Evolutionary conservation across 345 rosid genomes (phyloP), one percentile per base, ranked within the genome.

Genomic region (Bruguiera parviflora): DNA sequence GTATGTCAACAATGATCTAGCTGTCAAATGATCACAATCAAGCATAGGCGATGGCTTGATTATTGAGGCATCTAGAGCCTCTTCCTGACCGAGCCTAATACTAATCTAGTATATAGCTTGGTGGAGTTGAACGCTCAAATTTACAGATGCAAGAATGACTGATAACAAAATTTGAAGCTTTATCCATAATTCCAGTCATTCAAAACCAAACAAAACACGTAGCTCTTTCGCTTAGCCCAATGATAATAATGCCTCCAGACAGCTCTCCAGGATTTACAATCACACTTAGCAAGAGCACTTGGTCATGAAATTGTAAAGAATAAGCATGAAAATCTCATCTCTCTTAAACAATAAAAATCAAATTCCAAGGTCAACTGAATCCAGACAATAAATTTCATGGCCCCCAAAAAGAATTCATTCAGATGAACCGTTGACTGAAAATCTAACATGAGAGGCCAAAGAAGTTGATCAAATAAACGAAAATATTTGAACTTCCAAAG

Each of bases 351-450:
- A 46, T 19, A 1, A 10, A 53, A 68, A 68, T 68, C 55, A 28
- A 59, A 69, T 31, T 28, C 37, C 5, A 53, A 18, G 32, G n/a
- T 52, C 22, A 69, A 5, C 9, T 33, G 59, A 69, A 69, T 21
- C 47, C 51, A 3, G 24, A 10, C 15, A 49, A 2, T 18, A 60
- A 35, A 61, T 51, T 51, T 29, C 25, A 22, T 18, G 31, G 52
- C 8, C 33, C 24, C 35, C 32, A 49, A 5, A 29, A 49, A 21
- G 9, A 47, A 60, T 59, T 60, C 51, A 51, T n/a, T 49, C 49
- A 49, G 32, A 49, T n/a, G 37, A 56, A 18, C 13, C 19, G 24
- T 24, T 33, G 18, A 47, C 58, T 29, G 21, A 5, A 25, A 65
- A 52, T 49, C 11, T 28, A n/a, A 65, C 8, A 8, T 20, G 33